Evolutionary conservation across 441 rosid species (phyloP).

Genomic region (Biscutella auriculata): DNA sequence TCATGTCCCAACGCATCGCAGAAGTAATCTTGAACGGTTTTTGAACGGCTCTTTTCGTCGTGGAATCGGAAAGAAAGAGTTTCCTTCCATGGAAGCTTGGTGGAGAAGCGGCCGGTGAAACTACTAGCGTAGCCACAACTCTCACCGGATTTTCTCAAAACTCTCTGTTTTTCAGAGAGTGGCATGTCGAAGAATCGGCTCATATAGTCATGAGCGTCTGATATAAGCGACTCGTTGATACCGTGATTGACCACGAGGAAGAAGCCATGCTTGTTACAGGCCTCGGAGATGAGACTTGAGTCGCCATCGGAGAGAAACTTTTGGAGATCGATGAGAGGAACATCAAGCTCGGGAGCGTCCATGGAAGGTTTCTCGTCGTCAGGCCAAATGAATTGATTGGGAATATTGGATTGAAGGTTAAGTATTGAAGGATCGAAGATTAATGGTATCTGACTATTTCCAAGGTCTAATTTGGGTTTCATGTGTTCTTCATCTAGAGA

Average conservation of each 20-base stretch:
- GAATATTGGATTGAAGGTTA: slow-evolving; percentile 37
- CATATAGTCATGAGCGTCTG: slow-evolving; percentile 57
- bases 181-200: slow-evolving; percentile 63
- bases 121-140: slow-evolving; percentile 92
- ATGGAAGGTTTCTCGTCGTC: slow-evolving; percentile 57
- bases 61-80: slow-evolving; percentile 73
- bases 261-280: slow-evolving; percentile 77
- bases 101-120: slow-evolving; percentile 83
- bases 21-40: slow-evolving; percentile 46
- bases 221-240: slow-evolving; percentile 39
- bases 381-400: slow-evolving; percentile 84
- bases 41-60: slow-evolving; percentile 28
- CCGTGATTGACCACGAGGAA: slow-evolving; percentile 86
- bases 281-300: slow-evolving; percentile 50
- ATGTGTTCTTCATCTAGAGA: slow-evolving; percentile 8
- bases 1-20: slow-evolving; percentile 49
- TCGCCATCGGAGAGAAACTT: slow-evolving; percentile 44
- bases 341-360: slow-evolving; percentile 46
- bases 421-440: slow-evolving; percentile 64
- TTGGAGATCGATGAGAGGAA: slow-evolving; percentile 61
- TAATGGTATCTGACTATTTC: slow-evolving; percentile 15
- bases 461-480: slow-evolving; percentile 13
- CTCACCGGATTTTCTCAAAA: slow-evolving; percentile 67
- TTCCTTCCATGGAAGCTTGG: slow-evolving; percentile 96
- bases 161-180: slow-evolving; percentile 56